phyloP scores from a whole-genome alignment of 495 filamentous ascomycete species.

The Sabuloglossum arenarium region DNA sequence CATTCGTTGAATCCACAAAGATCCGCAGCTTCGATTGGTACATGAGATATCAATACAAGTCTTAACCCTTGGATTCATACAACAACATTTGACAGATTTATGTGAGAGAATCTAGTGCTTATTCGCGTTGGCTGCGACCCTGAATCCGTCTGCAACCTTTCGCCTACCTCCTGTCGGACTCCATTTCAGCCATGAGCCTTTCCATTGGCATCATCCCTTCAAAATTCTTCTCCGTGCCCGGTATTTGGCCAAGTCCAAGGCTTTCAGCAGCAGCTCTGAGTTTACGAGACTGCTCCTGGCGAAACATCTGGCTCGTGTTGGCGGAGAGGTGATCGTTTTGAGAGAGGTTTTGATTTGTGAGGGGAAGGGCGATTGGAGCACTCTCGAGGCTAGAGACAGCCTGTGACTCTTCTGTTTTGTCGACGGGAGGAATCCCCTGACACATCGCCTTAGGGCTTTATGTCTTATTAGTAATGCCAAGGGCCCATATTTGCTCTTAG shows the following conservation, averaged over 20 bases:
- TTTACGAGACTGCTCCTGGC: neutral
- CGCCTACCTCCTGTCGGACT: neutral
- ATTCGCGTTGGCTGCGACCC: neutral
- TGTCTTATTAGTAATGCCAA: neutral
- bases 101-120: neutral
- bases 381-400: neutral
- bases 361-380: neutral
- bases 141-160: neutral
- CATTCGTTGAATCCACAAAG: neutral
- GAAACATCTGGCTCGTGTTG: neutral
- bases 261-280: neutral
- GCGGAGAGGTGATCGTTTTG: neutral
- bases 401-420: neutral
- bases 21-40: neutral
- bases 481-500: neutral
- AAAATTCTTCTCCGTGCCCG: neutral
- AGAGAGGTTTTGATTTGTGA: neutral
- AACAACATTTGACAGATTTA: too few species aligned
- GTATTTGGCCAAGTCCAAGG: neutral
- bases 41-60: neutral
- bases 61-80: neutral
- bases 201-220: constrained; percentile 1
- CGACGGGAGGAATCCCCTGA: neutral
- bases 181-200: neutral
- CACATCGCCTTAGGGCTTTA: neutral